Evolutionary conservation across 139 green algal genomes (phyloP).

Genomic region (Tetraselmis chui): DNA sequence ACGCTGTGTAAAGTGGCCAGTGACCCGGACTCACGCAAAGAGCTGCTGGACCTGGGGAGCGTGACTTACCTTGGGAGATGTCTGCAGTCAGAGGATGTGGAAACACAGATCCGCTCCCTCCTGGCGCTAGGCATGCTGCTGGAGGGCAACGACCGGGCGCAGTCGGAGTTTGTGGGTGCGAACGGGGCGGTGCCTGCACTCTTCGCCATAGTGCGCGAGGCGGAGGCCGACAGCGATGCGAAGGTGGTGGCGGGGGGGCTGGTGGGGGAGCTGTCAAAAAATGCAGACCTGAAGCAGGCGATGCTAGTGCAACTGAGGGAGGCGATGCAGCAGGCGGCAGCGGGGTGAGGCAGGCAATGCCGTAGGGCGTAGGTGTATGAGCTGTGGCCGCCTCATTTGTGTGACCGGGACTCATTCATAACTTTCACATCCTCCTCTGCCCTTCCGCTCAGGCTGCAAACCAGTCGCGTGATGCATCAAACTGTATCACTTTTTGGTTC

Average conservation of each 20-base stretch:
- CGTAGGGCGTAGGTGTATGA: too few relatives aligned
- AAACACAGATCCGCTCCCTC: not conserved
- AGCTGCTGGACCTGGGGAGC: not conserved
- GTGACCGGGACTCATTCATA: too few relatives aligned
- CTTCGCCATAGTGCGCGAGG: not conserved
- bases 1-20: not conserved
- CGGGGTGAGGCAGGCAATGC: too few relatives aligned
- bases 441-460: not conserved
- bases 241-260: not conserved
- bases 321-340: not conserved
- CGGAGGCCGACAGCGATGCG: not conserved
- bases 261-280: not conserved
- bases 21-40: not conserved
- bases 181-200: not conserved
- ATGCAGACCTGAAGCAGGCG: not conserved
- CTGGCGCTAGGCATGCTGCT: not conserved
- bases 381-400: too few relatives aligned
- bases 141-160: not conserved
- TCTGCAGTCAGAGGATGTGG: not conserved
- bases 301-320: not conserved
- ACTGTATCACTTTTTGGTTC: not conserved
- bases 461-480: not conserved
- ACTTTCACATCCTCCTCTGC: too few relatives aligned
- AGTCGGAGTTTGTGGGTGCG: not conserved
- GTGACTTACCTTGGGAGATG: not conserved